Percentiles rank a stretch among this genome's conserved stretches.
These are phyloP conservation scores for Ostreobium quekettii DNA, from an alignment of 139 green algal species.

Conservation along the genomic window DNA sequence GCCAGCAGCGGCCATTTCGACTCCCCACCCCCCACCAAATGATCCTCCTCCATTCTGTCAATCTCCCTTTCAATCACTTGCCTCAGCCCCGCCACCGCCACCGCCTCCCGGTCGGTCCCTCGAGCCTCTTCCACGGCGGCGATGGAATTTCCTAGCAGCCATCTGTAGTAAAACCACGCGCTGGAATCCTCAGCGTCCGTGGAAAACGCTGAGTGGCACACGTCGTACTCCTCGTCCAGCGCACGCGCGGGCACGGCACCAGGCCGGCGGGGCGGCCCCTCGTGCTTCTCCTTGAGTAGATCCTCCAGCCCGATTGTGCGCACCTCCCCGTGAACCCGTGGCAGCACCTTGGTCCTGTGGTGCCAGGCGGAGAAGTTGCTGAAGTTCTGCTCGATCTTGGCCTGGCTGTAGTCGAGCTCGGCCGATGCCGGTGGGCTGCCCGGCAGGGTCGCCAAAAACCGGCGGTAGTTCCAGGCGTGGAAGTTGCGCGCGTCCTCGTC, in stretches of 20 bases:
- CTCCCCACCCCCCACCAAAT: conserved; percentile 39
- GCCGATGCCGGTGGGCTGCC: conserved; percentile 31
- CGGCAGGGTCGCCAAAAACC: conserved; percentile 50
- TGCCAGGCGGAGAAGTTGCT: conserved; percentile 97
- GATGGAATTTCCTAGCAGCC: conserved; percentile 65
- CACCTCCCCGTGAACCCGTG: conserved; percentile 17
- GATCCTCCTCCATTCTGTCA: conserved; percentile 30
- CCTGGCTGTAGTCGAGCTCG: conserved; percentile 58
- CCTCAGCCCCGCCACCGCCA: conserved; percentile 8
- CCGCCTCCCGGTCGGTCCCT: background rate
- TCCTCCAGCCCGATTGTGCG: background rate
- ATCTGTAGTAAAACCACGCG: conserved; percentile 90
- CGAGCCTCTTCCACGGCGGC: conserved; percentile 27
- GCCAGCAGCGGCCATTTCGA: conserved; percentile 81
- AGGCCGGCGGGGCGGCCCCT: conserved; percentile 10
- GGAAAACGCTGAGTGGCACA: conserved; percentile 85
- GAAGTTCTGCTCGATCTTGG: conserved; percentile 92
- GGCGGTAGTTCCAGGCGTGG: conserved; percentile 86
- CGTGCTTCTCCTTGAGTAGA: conserved; percentile 8
- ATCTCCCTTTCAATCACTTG: conserved; percentile 47
- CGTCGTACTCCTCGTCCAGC: conserved; percentile 80
- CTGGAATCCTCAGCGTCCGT: conserved; percentile 90
- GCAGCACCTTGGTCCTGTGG: conserved; percentile 69
- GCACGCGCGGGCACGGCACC: conserved; percentile 38
- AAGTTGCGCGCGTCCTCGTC: conserved; percentile 90